Percentiles rank a stretch among this genome's conserved stretches.
Conservation (phyloP, 305 asterid genomes). For the Galium porrigens region DNA sequence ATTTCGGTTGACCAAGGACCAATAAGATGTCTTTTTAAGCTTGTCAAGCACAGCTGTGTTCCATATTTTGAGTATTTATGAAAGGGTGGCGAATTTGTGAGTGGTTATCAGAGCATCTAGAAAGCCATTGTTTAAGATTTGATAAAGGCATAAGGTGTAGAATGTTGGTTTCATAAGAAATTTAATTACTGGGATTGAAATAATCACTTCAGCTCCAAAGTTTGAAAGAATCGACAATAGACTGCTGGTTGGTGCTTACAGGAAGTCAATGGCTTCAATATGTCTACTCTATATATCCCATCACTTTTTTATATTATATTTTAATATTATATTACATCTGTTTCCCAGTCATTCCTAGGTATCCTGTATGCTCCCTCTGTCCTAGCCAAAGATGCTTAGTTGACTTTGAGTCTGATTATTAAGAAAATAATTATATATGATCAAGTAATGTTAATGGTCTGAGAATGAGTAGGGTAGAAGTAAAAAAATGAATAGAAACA, state of each 20-base stretch:
- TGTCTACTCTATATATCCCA: not conserved
- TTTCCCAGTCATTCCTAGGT: no score
- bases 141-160: not conserved
- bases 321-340: not conserved
- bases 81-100: no score
- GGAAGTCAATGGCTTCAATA: not conserved
- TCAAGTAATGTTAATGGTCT: not conserved
- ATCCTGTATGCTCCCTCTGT: no score
- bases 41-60: not conserved
- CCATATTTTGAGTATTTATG: not conserved
- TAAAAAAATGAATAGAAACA: not conserved
- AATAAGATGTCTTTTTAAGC: not conserved
- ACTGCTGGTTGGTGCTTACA: not conserved
- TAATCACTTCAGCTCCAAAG: not conserved
- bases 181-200: not conserved
- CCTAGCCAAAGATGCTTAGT: not conserved
- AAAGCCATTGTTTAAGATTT: not conserved
- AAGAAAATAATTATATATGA: not conserved
- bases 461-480: not conserved
- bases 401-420: not conserved
- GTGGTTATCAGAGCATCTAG: not conserved
- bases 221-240: conserved; percentile 3
- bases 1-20: not conserved
- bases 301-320: not conserved
- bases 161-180: not conserved